Base-by-base conservation (phyloP, 441 rosid genomes). In the Gossypium schwendimanii region DNA sequence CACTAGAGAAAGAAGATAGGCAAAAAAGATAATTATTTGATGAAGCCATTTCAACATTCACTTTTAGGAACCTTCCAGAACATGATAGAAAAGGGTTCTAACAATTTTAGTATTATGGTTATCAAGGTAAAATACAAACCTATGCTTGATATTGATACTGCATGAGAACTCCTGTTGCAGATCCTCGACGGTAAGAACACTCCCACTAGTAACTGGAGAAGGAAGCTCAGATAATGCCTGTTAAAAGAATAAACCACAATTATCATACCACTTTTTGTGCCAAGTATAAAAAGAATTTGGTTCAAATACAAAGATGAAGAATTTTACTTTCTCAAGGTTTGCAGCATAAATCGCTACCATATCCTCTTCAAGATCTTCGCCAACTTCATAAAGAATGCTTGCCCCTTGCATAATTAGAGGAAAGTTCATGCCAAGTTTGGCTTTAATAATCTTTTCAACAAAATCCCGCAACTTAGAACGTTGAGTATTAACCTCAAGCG, bases 351-450 rank as follows among this genome's bases (percentile, higher is more conserved):
- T 90, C 73, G 89, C 86, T 23, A 85, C 83, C 99, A 85, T 84
- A 54, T 78, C 88, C 60, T 75, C 85, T 50, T 95, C 99, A 80
- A 95, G 98, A 82, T 91, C 99, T 83, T 95, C 99, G 50, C 99
- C 99, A 72, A 88, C 90, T 85, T 95, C 99, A 78, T 88, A 95
- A 70, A 95, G 95, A 82, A 95, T 96, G n/a, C 87, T 79, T 24
- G 88, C 21, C 17, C 98, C 99, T 10, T 81, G 87, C 97, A 93
- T 91, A 47, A 95, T 85, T 55, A 93, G 52, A 1, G 99, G 99
- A 61, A 84, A 87, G 83, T 84, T 90, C 98, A 95, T 95, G 70
- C 97, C 96, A 44, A 93, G 96, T 84, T 93, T 93, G 70, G 97
- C 92, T 86, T 83, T 90, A 44, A 95, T 96, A 66, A 95, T 91